Evolutionary conservation across 495 filamentous ascomycete genomes (phyloP), one percentile per base, ranked within the genome.

Genomic region (Neurospora sp.): DNA sequence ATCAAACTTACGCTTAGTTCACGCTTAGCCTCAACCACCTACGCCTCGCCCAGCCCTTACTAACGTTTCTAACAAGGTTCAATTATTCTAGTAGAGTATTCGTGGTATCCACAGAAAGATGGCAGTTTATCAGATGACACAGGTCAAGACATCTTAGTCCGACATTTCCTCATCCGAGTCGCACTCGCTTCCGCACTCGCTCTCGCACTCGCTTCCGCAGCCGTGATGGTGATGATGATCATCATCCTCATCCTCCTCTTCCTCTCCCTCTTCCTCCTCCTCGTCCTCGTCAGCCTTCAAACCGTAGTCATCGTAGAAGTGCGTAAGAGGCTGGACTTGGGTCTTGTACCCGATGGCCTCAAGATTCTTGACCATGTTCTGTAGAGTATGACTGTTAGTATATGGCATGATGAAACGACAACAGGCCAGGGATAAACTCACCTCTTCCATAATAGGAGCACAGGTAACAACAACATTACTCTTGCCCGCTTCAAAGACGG

Each of bases 291-390:
- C 90, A 10, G 81, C 85, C 81, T 92, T 87, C 38, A 98, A 80
- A 6, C 95, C 96, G 81, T 99, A 99, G 79, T 94, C 93, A 76
- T 97, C 93, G 79, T 96, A 89, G 79, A 97, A 98, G 71, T 89
- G 87, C 70, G 90, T 89, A 65, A 98, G 84, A n/a, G 88, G 78
- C 76, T 92, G 90, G 37, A 94, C 85, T 71, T 91, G 84, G 0
- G 92, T 91, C 74, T 89, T 90, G 86, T 97, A 98, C 0, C 94
- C 92, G 53, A 88, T 90, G 9, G 84, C 83, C 70, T 89, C 83
- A 73, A 98, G 92, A 27, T 89, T 89, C 76, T 90, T 87, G 76
- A 89, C 86, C 68, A 97, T 87, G 44, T 85, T 85, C 93, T 96
- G 74, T 16, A 48, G 53, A 59, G 17, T 8, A 74, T 10, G 68